Evolutionary conservation across 2,329 filamentous ascomycete genomes (phyloP).

Genomic region (Fusarium foetens): DNA sequence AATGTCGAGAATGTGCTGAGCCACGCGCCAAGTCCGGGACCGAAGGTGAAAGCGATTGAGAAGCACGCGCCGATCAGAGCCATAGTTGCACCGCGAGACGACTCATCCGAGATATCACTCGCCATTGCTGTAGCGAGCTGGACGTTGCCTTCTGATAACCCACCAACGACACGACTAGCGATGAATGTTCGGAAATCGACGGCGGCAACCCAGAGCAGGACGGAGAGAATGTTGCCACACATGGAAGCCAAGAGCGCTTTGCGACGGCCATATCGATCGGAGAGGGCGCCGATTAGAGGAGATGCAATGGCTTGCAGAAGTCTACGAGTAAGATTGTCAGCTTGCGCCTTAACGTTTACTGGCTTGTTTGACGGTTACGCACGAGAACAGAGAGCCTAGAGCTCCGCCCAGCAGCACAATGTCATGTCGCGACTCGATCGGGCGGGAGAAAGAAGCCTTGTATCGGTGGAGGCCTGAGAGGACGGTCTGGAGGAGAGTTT

Average conservation of each 20-base stretch:
- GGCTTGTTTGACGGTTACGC: constrained; percentile 34
- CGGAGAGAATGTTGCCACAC: constrained; percentile 90
- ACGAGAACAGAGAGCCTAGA: constrained; percentile 89
- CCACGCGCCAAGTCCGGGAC: constrained; percentile 89
- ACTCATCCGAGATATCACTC: constrained; percentile 91
- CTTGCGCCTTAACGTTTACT: not conserved
- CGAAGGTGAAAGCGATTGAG: constrained; percentile 96
- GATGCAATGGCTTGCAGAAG: constrained; percentile 92
- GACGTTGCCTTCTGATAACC: constrained; percentile 95
- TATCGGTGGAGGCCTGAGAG: constrained; percentile 89
- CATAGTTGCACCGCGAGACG: constrained; percentile 89
- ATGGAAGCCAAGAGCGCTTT: constrained; percentile 91
- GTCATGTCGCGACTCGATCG: constrained; percentile 96
- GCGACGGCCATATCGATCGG: constrained; percentile 87
- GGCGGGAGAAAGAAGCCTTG: constrained; percentile 90
- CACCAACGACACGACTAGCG: constrained; percentile 90
- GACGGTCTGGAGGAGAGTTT: constrained; percentile 80
- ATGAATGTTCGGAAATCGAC: constrained; percentile 96
- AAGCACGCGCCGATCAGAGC: constrained; percentile 96
- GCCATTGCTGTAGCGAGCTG: constrained; percentile 97
- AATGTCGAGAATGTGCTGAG: constrained; percentile 81
- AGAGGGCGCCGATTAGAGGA: constrained; percentile 88
- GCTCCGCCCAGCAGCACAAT: constrained; percentile 95
- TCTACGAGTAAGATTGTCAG: constrained; percentile 53
- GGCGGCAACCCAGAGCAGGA: constrained; percentile 92